phyloP scores from a whole-genome alignment of 1,284 basidiomycete species.

The Gymnopus androsaceus region DNA sequence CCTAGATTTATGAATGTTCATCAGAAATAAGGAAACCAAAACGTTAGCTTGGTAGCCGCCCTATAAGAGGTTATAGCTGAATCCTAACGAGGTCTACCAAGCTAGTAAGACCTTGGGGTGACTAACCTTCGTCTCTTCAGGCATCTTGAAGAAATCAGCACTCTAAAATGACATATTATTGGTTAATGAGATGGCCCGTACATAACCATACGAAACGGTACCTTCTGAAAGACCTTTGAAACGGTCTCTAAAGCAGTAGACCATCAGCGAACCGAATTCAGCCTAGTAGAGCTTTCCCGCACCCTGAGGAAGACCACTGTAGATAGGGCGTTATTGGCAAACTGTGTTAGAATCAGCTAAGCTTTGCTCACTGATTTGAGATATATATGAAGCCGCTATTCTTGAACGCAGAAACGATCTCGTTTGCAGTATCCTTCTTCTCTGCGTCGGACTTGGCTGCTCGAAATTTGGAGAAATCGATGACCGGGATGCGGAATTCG shows the following conservation, averaged over 20 bases:
- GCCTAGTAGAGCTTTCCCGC: constrained; percentile 13
- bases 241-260: constrained; percentile 39
- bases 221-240: constrained; percentile 63
- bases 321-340: no score
- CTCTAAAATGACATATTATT: constrained; percentile 46
- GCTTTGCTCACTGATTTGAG: no score
- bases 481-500: constrained; percentile 65
- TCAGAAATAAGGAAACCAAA: neutral
- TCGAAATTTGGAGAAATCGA: constrained; percentile 75
- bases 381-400: constrained; percentile 78
- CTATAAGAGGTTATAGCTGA: no score
- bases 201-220: constrained; percentile 24
- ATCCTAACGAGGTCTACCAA: no score
- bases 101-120: no score
- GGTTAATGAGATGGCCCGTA: constrained; percentile 1
- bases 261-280: neutral
- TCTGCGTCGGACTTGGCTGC: constrained; percentile 50
- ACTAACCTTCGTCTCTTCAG: constrained; percentile 61
- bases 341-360: no score
- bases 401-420: constrained; percentile 78
- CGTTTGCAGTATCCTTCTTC: constrained; percentile 63
- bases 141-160: constrained; percentile 71
- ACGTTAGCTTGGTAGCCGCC: no score
- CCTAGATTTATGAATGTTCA: constrained; percentile 33
- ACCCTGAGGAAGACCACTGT: constrained; percentile 59